Evolutionary conservation across 2,329 filamentous ascomycete genomes (phyloP).

Genomic region (Diplodia seriata): DNA sequence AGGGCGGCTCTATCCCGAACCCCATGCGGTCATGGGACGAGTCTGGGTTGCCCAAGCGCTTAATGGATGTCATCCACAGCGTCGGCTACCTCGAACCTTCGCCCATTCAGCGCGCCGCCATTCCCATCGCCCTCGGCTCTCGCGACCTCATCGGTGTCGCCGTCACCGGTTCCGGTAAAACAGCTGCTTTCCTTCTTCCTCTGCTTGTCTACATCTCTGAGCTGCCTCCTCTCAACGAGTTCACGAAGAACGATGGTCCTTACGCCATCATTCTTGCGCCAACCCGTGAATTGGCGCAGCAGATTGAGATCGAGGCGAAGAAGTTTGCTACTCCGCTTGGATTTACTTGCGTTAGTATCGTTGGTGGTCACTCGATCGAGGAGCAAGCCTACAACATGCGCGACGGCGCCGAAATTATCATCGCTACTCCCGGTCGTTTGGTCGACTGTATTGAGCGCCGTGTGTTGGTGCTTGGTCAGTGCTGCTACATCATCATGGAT

Average conservation of each 20-base stretch:
- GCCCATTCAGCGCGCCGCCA: slow-evolving; percentile 90
- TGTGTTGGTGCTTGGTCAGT: slow-evolving; percentile 90
- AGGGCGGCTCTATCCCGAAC: slow-evolving; percentile 89
- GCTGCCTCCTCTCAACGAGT: slow-evolving; percentile 81
- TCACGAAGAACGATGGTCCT: slow-evolving; percentile 90
- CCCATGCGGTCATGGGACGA: slow-evolving; percentile 96
- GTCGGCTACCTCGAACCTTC: slow-evolving; percentile 94
- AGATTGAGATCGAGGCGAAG: slow-evolving; percentile 91
- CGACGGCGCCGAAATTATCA: slow-evolving; percentile 95
- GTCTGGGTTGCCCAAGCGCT: slow-evolving; percentile 75
- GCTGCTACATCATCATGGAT: slow-evolving; percentile 99
- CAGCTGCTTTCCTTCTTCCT: slow-evolving; percentile 90
- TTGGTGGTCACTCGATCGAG: slow-evolving; percentile 95
- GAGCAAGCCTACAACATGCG: slow-evolving; percentile 90
- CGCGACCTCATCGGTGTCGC: slow-evolving; percentile 98
- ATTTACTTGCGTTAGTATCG: slow-evolving; percentile 94
- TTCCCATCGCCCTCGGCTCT: slow-evolving; percentile 90
- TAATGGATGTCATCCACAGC: slow-evolving; percentile 80
- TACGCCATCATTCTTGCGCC: slow-evolving; percentile 97
- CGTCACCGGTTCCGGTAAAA: slow-evolving; percentile 98
- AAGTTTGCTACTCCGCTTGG: slow-evolving; percentile 92
- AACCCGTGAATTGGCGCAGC: slow-evolving; percentile 95
- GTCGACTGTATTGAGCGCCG: slow-evolving; percentile 96
- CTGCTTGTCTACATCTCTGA: slow-evolving; percentile 94
- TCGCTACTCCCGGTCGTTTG: slow-evolving; percentile 96